Evolutionary conservation across 139 green algal genomes (phyloP), one percentile per base, ranked within the genome.

Genomic region (Ettlia oleoabundans): DNA sequence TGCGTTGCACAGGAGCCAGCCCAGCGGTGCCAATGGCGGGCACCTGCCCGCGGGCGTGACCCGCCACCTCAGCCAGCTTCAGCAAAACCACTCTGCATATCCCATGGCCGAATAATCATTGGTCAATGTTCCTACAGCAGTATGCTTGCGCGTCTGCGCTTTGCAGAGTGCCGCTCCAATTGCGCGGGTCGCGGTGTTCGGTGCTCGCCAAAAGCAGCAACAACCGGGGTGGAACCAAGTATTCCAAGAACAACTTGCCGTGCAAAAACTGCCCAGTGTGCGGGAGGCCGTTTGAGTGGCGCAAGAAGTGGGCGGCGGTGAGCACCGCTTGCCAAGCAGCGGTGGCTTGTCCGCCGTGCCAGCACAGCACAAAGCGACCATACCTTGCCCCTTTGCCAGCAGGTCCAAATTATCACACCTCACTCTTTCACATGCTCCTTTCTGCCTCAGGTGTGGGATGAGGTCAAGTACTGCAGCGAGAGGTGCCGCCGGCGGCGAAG

Each of bases 381-480:
- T 2, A 58, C 15, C 13, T 58, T 10, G 47, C 47, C 10, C 47
- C 47, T 10, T 15, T 58, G 47, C 47, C 47, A 58, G 47, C 15
- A 10, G 47, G 47, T 10, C 47, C 47, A 24, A 15, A 10, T 58
- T 5, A 6, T 10, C 6, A 22, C 33, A 18, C 3, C 37, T 22
- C 13, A 32, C 8, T 5, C 35, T 72, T 33, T 65, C 55, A 10
- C 63, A 7, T 70, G 37, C 13, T 47, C 13, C 9, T 47, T 18
- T 32, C 33, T 21, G 22, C 10, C 35, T 47, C 65, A 72, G 65
- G 70, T 77, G 0, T 77, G 70, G 70, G 70, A 77, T 33, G 70
- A 77, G 43, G 70, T 77, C 70, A 77, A 77, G 43, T 77, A 77
- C 21, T 77, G 70, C 70, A 63, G 40, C 8, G 70, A 77, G n/a